Evolutionary conservation across 768 basidiomycete species (phyloP).

Genomic region (Trametes cubensis): DNA sequence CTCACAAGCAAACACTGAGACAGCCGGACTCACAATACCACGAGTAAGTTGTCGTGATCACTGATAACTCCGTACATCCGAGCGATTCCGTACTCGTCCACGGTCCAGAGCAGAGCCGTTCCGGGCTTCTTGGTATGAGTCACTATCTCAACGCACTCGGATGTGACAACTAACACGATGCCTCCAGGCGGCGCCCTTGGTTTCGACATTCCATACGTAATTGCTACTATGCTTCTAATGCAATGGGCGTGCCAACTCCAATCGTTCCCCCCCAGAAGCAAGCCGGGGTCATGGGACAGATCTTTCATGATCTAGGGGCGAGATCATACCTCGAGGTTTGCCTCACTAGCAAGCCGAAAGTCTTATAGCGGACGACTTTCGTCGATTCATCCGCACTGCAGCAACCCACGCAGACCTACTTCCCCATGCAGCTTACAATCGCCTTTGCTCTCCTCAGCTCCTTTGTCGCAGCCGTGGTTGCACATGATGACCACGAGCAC

Average conservation of each 20-base stretch:
- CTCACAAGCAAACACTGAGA: neutral
- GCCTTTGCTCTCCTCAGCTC: conserved; percentile 29
- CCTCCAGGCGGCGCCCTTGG: neutral
- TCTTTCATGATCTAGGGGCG: conserved; percentile 1
- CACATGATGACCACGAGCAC: conserved; percentile 44
- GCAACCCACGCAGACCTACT: neutral
- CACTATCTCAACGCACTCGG: neutral
- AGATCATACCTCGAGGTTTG: neutral
- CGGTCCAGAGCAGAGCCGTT: neutral
- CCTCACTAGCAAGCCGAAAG: neutral
- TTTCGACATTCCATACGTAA: conserved; percentile 6
- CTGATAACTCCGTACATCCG: neutral
- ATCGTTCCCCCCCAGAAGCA: neutral
- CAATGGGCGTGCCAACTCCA: neutral
- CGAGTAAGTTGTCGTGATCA: neutral
- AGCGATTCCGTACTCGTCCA: neutral
- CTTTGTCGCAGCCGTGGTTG: conserved; percentile 32
- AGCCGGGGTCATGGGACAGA: neutral
- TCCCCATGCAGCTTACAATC: conserved; percentile 25
- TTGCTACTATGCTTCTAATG: neutral
- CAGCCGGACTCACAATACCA: neutral
- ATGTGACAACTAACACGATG: neutral
- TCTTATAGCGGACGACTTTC: neutral
- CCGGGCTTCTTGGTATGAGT: neutral
- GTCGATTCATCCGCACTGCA: neutral